Evolutionary conservation across 2,329 filamentous ascomycete genomes (phyloP), one percentile per base, ranked within the genome.

Genomic region (Arthroderma uncinatum): DNA sequence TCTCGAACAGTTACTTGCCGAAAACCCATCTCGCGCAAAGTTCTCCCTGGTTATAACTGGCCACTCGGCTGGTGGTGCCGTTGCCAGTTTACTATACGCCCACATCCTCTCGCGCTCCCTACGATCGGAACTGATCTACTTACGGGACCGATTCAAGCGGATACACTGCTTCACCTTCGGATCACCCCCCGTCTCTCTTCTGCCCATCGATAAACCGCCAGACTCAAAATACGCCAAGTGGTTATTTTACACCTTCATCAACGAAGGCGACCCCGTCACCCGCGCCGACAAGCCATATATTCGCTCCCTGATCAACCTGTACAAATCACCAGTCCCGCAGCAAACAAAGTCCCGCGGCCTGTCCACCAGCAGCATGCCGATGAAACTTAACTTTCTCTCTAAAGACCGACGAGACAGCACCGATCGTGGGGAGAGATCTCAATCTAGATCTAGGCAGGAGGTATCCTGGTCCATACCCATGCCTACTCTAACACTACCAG

Each of bases 161-260:
- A 79, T 94, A 2, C 89, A 95, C 70, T 95, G 89, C 71, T 76
- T 94, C 40, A 91, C 86, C 0, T 94, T 94, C 63, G 89, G 89
- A n/a, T 80, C 87, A 0, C 89, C 89, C 0, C 89, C 89, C 0
- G 77, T 94, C 1, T 86, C 83, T 19, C 76, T 90, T 0, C 75
- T 86, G 1, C 87, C 89, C 0, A 72, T 94, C 1, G 66, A 76
- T 28, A 86, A 81, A 62, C 83, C 86, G 0, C 64, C 76, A 3
- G 70, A 69, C 1, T 67, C 70, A 0, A 69, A 75, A 10, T 69
- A 80, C 21, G 70, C 76, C 28, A 89, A 87, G 66, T 89, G 83
- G 58, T 68, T 92, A 3, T 95, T 95, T 67, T 78, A 89, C 55
- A 82, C 80, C 42, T 89, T 95, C 66, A 77, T 91, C 64, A 95